A percentile compares a stretch with the other conserved stretches of the same genome.
Evolutionary conservation across 257 asterid genomes (phyloP).

Genomic region (Fraxinus americana): DNA sequence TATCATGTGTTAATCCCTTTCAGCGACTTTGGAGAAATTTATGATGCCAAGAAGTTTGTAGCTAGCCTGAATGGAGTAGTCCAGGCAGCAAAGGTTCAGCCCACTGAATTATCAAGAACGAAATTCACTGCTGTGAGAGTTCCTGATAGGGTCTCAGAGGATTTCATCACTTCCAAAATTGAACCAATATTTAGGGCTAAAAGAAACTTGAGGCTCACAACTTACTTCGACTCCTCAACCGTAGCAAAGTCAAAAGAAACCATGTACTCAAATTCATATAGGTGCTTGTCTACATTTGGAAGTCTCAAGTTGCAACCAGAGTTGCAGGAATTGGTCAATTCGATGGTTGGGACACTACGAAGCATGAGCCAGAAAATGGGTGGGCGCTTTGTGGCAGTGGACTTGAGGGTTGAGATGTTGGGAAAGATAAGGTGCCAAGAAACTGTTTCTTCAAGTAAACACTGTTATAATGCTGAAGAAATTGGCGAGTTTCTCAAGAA

Average conservation of each 20-base stretch:
- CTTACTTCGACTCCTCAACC: conserved; percentile 32
- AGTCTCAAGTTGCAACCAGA: conserved; percentile 44
- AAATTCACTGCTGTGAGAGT: conserved; percentile 36
- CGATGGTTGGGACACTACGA: conserved; percentile 53
- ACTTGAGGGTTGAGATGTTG: conserved; percentile 39
- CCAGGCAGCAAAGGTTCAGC: conserved; percentile 39
- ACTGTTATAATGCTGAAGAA: conserved; percentile 41
- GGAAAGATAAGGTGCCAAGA: conserved; percentile 26
- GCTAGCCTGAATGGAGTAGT: conserved; percentile 53
- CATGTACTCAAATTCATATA: conserved; percentile 17
- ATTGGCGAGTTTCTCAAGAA: conserved; percentile 41
- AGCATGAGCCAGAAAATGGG: conserved; percentile 45
- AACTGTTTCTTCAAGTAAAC: conserved; percentile 10
- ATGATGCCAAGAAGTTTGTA: conserved; percentile 50
- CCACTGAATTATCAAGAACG: conserved; percentile 15
- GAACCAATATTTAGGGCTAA: conserved; percentile 43
- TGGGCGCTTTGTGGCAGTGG: conserved; percentile 58
- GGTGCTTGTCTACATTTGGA: conserved; percentile 50
- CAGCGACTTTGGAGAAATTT: conserved; percentile 63
- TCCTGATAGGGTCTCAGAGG: conserved; percentile 40
- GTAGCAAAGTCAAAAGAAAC: conserved; percentile 1
- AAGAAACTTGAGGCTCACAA: conserved; percentile 39
- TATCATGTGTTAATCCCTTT: not conserved
- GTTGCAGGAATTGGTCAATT: conserved; percentile 42
- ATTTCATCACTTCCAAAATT: conserved; percentile 41